Evolutionary conservation across 371 early-diverging fungal species (phyloP), one percentile per base, ranked within the genome.

Genomic region (Mortierella sp.): DNA sequence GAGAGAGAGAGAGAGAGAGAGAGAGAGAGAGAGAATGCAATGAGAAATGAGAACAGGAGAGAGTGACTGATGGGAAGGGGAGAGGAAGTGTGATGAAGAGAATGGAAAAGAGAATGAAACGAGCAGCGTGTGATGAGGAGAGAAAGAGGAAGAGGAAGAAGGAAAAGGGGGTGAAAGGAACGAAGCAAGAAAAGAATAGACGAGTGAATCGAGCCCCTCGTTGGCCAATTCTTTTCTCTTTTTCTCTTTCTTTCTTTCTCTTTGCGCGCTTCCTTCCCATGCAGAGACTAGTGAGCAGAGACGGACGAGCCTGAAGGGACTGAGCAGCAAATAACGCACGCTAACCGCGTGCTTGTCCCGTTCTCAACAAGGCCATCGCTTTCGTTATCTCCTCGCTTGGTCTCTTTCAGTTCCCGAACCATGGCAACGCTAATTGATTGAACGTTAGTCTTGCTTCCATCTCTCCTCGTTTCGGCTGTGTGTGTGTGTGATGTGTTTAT

Each of bases 271-370:
- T 55, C 55, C 10, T 9, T 10, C 26, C 57, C n/a, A n/a, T n/a
- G n/a, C n/a, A n/a, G n/a, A n/a, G n/a, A n/a, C n/a, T n/a, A n/a
- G n/a, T n/a, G n/a, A n/a, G n/a, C n/a, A n/a, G n/a, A n/a, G n/a
- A n/a, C n/a, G n/a, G n/a, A n/a, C n/a, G n/a, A n/a, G n/a, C n/a
- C n/a, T n/a, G n/a, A n/a, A n/a, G n/a, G n/a, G n/a, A n/a, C n/a
- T n/a, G n/a, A n/a, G n/a, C n/a, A n/a, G n/a, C n/a, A n/a, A n/a
- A n/a, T 19, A 34, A 13, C 31, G 63, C 63, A 34, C 8, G 14
- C 5, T 10, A 65, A 21, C 68, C 68, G 68, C 68, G 68, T 65
- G 68, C 68, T 65, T 65, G 38, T 65, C 68, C 68, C 38, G 68
- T 24, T 34, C 34, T 21, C n/a, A 55, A 10, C n/a, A n/a, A 38